These are phyloP conservation scores for Solanum pinnatisectum DNA, from an alignment of 257 asterid genomes.

Conservation along the genomic window DNA sequence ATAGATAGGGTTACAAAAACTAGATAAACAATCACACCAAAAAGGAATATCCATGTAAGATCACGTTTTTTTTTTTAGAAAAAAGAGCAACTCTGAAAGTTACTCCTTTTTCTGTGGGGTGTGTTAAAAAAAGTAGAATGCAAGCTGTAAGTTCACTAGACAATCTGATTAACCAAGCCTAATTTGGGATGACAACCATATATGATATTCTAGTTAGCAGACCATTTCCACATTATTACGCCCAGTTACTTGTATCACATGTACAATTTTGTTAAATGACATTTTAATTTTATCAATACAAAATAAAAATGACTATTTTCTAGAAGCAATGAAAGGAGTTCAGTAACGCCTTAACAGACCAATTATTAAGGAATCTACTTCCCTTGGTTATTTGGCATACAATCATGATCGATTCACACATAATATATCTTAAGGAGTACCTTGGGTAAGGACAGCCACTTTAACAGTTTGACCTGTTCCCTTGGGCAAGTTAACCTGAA, in stretches of 20 bases:
- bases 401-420: background rate
- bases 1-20: background rate
- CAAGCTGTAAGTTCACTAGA: background rate
- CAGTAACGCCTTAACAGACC: background rate
- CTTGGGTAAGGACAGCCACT: conserved; percentile 98
- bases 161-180: background rate
- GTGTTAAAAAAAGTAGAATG: background rate
- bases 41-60: background rate
- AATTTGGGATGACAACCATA: background rate
- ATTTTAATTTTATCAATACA: background rate
- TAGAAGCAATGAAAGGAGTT: background rate
- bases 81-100: background rate
- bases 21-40: background rate
- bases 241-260: background rate
- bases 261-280: background rate
- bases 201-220: background rate
- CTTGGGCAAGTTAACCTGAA: conserved; percentile 92
- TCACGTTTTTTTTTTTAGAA: background rate
- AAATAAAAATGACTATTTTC: background rate
- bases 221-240: background rate
- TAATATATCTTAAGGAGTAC: conserved; percentile 18
- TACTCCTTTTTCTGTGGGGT: background rate
- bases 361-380: background rate
- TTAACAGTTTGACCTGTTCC: conserved; percentile 93
- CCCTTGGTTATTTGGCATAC: background rate